phyloP scores from a whole-genome alignment of 164 flowering plant genomes.

The Taxillus chinensis region DNA sequence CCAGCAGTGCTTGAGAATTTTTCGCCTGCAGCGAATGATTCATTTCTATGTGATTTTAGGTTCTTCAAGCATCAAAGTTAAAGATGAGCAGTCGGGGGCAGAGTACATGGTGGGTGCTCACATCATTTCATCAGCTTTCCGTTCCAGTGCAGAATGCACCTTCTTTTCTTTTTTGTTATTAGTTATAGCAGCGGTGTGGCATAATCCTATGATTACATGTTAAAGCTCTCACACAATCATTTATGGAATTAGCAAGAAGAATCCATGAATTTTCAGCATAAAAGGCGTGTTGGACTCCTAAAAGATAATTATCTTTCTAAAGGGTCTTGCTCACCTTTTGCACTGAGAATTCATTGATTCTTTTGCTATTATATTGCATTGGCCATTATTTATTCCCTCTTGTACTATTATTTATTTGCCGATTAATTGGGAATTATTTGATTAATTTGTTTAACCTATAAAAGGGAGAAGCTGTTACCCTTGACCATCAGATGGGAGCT shows the following conservation, averaged over 20 bases:
- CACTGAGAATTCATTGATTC: background rate
- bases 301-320: too few species aligned
- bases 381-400: background rate
- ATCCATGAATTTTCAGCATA: too few species aligned
- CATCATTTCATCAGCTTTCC: constrained; percentile 24
- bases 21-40: too few species aligned
- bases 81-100: constrained; percentile 31
- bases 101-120: constrained; percentile 35
- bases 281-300: too few species aligned
- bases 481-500: too few species aligned
- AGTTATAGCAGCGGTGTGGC: background rate
- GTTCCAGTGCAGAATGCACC: constrained; percentile 10
- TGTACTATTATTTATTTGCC: background rate
- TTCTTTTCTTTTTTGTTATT: constrained; percentile 16
- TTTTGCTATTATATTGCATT: background rate
- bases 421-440: background rate
- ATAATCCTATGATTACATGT: too few species aligned
- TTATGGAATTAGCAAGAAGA: too few species aligned
- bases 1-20: too few species aligned
- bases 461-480: background rate
- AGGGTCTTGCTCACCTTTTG: too few species aligned
- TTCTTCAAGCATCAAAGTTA: constrained; percentile 48
- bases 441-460: background rate
- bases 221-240: too few species aligned
- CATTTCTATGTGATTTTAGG: constrained; percentile 21